Base-by-base conservation (phyloP, 495 filamentous ascomycete species). In the Aspergillus sclerotiicarbonarius region DNA sequence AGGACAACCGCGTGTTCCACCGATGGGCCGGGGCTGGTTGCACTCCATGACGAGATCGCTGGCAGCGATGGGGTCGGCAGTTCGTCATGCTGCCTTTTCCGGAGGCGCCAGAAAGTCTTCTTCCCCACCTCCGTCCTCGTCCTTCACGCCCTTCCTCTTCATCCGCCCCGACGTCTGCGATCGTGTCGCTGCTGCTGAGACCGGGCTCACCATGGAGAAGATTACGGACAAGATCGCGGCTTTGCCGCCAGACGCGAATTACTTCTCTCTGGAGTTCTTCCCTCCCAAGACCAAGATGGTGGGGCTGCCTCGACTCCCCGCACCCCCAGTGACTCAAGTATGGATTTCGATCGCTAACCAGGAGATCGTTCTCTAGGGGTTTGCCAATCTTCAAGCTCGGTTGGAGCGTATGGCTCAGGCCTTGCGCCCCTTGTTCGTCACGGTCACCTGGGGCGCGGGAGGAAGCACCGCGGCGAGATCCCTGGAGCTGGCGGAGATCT, bases 201-300 rank as follows among this genome's bases (percentile, higher is more conserved):
- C 31, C 19, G 53, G 19, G 51, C 21, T 29, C 54, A 69, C 37
- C 43, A 93, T 92, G 88, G 88, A 94, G 74, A 96, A 91, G 74
- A 91, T 98, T 68, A 96, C 91, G 53, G 89, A 96, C 79, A 98
- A 98, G 82, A 92, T 98, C 66, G 89, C 90, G 73, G 90, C 91
- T 60, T 75, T 98, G 75, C 89, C 90, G 69, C 82, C 87, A 37
- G 84, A 88, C 72, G 82, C 82, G 52, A 85, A 84, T 65, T 98
- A 93, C 79, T 93, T 96, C 76, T 98, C 95, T 32, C 87, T 98
- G 63, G 95, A 98, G 78, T 98, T 98, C 84, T 98, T 98, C 74
- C 94, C 94, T 54, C 95, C 95, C 52, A 98, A 96, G 76, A 98
- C 94, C 20, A 76, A 84, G 56, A 95, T 93, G 88, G 92, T 87